Base-by-base conservation (phyloP, 2,329 filamentous ascomycete species). In the Pseudogymnoascus destructans region DNA sequence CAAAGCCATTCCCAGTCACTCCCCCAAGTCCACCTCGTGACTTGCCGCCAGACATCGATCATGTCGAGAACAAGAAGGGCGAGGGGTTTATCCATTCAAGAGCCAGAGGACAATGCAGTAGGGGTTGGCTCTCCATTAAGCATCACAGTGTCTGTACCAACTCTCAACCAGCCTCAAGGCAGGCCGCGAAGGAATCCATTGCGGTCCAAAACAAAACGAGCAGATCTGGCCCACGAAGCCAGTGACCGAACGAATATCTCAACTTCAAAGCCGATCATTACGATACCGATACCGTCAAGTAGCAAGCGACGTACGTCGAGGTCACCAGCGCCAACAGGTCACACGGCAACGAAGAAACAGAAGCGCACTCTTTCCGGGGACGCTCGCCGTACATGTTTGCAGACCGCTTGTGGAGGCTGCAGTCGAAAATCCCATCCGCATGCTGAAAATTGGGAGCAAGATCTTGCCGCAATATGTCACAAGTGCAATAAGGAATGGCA, bases 251-350 rank as follows among this genome's bases (percentile, higher is more conserved):
- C 23, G 2, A 17, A 1, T 54, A 7, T 54, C 10, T 54, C 49
- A 54, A 54, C 46, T 54, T 54, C 21, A 27, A 27, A 54, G 46
- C 46, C 46, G 46, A 54, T 27, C 5, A 54, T 54, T 54, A 2
- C 46, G 21, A 54, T 3, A 27, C 46, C 46, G 21, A 54, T 3
- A 27, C 46, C 46, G 10, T 27, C 21, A 52, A 52, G 46, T 27
- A 27, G 46, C 21, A 52, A 11, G 0, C 21, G 4, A 52, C 27
- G 7, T 27, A 11, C 15, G 5, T 52, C 17, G 46, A 52, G 11
- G n/a, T 25, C 21, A 52, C 15, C 27, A 52, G 19, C 46, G 46
- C 46, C 21, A 52, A 2, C 27, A 21, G 49, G 30, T 54, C 13
- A n/a, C 23, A 54, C 5, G 2, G 23, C 30, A 54, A 1, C 30